Conservation (phyloP, 805 yeast genomes). For the Hanseniaspora valbyensis region DNA sequence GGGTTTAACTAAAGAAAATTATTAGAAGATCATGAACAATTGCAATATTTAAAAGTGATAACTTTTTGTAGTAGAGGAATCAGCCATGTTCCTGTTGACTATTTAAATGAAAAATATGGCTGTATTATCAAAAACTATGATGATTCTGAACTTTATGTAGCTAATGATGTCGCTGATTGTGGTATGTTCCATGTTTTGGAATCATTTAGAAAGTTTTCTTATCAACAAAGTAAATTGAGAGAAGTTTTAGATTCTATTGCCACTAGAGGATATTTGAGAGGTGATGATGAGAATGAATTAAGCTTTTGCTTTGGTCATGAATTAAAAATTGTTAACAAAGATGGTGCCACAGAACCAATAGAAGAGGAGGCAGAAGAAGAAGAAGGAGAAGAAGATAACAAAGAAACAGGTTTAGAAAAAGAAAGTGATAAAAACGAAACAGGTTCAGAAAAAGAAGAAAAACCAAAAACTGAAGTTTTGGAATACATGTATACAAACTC, state of each 20-base stretch:
- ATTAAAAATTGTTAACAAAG: slow-evolving; percentile 11
- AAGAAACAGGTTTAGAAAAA: background rate
- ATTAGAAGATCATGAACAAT: slow-evolving; percentile 32
- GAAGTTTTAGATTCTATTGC: slow-evolving; percentile 32
- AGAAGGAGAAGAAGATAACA: background rate
- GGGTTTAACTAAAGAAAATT: slow-evolving; percentile 36
- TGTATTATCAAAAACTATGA: slow-evolving; percentile 38
- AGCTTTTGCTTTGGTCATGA: slow-evolving; percentile 34
- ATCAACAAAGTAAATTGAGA: slow-evolving; percentile 28
- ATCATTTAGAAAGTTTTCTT: slow-evolving; percentile 42
- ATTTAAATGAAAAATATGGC: slow-evolving; percentile 30
- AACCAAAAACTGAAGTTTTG: slow-evolving; percentile 23
- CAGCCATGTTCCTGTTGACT: slow-evolving; percentile 39
- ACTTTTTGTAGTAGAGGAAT: slow-evolving; percentile 49
- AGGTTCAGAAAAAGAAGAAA: background rate
- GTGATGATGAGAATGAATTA: slow-evolving; percentile 20
- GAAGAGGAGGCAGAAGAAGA: background rate
- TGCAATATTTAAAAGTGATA: slow-evolving; percentile 37
- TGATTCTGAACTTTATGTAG: slow-evolving; percentile 30
- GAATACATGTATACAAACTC: slow-evolving; percentile 21
- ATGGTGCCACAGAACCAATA: background rate
- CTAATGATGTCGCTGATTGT: slow-evolving; percentile 56
- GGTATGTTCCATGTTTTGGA: slow-evolving; percentile 46
- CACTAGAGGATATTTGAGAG: slow-evolving; percentile 33
- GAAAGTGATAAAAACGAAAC: background rate